Base-by-base conservation (phyloP, 169 alveolate genomes). In the Plasmodium ovale region DNA sequence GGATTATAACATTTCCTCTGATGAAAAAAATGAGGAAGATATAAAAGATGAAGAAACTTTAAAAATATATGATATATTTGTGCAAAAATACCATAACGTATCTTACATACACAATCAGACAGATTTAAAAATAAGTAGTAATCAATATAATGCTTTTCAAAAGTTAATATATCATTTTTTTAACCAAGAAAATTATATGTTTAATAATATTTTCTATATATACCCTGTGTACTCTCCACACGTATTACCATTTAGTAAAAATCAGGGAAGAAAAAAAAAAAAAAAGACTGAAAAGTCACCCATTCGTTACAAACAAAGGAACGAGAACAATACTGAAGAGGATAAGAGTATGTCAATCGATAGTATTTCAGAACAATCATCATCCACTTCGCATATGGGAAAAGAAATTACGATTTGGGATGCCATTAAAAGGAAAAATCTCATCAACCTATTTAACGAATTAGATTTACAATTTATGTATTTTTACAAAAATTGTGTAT, bases 71-170 rank as follows among this genome's bases (percentile, higher is more conserved):
- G 72, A 82, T 27, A 49, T 82, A 31, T 59, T 82, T 82, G 82
- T 82, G 9, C 84, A 64, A 59, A 82, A 82, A 37, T 82, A 82
- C 39, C 16, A 82, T 37, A 82, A 82, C 44, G 35, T 69, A 33
- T 82, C 90, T 7, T 82, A 82, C 44, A n/a, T 82, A 65, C 90
- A 82, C 29, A 82, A 82, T 42, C 49, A 31, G 25, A 6, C 5
- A 4, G 70, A 67, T 49, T 67, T 82, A 49, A 82, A 82, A 82
- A 82, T 82, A 25, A 70, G 51, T 19, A 64, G 70, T 21, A 23
- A 49, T 42, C 90, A 82, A 58, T 82, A 82, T 44, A 82, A 82
- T 56, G 62, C 64, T 19, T 82, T 82, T 49, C 90, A 82, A 9
- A 82, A 82, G 37, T 65, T 82, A 82, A 67, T 82, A 51, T 64